A percentile compares a stretch with the other conserved stretches of the same genome.
Evolutionary conservation across 371 early-diverging fungal genomes (phyloP).

Genomic region (Apophysomyces ossiformis): DNA sequence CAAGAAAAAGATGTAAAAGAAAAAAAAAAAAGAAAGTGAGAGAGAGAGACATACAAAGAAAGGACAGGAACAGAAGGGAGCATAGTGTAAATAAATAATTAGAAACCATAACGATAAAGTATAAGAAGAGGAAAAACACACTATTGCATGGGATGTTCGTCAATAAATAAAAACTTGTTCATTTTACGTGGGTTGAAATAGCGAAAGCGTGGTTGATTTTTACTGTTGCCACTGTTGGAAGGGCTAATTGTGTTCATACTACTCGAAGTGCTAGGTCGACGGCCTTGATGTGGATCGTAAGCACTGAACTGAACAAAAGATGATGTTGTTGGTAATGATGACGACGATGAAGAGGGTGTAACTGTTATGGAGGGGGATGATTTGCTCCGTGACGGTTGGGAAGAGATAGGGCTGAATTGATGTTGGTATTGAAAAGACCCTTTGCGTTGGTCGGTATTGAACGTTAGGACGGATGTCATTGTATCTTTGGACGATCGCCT

Average conservation of each 20-base stretch:
- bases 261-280: slow-evolving; percentile 2
- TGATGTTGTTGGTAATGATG: slow-evolving; percentile 10
- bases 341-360: slow-evolving; percentile 2
- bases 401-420: slow-evolving; percentile 7
- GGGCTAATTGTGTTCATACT: slow-evolving; percentile 1
- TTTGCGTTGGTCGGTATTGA: slow-evolving; percentile 10
- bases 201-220: slow-evolving; percentile 48
- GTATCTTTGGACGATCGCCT: slow-evolving; percentile 16
- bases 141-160: slow-evolving; percentile 46
- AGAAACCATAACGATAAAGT: not conserved
- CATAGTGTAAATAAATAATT: not conserved
- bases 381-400: slow-evolving; percentile 8
- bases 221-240: slow-evolving; percentile 8
- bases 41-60: slow-evolving; percentile 11
- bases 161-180: slow-evolving; percentile 59
- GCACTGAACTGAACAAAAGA: slow-evolving; percentile 10
- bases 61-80: not conserved
- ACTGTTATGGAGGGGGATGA: slow-evolving; percentile 11
- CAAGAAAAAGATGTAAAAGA: not conserved
- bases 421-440: slow-evolving; percentile 17
- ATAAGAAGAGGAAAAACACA: slow-evolving; percentile 4
- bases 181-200: slow-evolving; percentile 58
- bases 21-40: not conserved
- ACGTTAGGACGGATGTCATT: slow-evolving; percentile 27
- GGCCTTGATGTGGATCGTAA: not conserved